Percentiles rank a stretch among this genome's conserved stretches.
phyloP scores from a whole-genome alignment of 768 basidiomycete species.

The Mycena albidolilacea region DNA sequence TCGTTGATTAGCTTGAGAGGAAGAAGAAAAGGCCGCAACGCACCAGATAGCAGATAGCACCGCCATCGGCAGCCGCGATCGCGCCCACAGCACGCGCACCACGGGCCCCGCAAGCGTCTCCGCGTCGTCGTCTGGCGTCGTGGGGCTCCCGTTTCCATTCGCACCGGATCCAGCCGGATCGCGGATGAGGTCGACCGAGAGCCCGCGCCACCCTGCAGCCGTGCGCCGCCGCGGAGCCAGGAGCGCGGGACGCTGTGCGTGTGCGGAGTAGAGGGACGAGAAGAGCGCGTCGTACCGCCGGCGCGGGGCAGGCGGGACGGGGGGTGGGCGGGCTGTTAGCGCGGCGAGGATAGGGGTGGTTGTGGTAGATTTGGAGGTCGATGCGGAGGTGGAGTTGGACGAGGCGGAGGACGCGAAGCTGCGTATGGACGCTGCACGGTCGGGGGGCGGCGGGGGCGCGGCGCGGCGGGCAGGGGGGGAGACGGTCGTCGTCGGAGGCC shows the following conservation, averaged over 20 bases:
- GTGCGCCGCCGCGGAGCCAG: slow-evolving; percentile 53
- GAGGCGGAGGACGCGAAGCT: slow-evolving; percentile 49
- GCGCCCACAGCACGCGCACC: slow-evolving; percentile 32
- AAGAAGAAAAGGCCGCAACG: slow-evolving; percentile 39
- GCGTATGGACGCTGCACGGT: slow-evolving; percentile 45
- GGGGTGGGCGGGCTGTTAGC: slow-evolving; percentile 69
- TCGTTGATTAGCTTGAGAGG: too few relatives aligned
- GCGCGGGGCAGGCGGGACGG: slow-evolving; percentile 75
- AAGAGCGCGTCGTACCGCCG: slow-evolving; percentile 80
- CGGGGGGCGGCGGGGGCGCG: slow-evolving; percentile 40
- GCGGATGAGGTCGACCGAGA: slow-evolving; percentile 78
- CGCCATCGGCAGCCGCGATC: slow-evolving; percentile 36
- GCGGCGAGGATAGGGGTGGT: slow-evolving; percentile 25
- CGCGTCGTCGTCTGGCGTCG: slow-evolving; percentile 34
- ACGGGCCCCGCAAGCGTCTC: slow-evolving; percentile 30
- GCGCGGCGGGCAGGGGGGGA: slow-evolving; percentile 34
- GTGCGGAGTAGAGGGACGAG: slow-evolving; percentile 73
- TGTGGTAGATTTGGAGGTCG: slow-evolving; percentile 47
- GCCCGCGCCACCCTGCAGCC: slow-evolving; percentile 82
- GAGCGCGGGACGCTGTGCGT: slow-evolving; percentile 59
- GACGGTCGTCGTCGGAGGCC: slow-evolving; percentile 48
- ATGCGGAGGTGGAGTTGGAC: slow-evolving; percentile 46
- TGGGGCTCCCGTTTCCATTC: slow-evolving; percentile 44
- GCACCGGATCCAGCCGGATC: slow-evolving; percentile 50
- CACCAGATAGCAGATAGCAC: slow-evolving; percentile 78